Base-by-base conservation (phyloP, 306 rosid species). In the Adenanthera pavonina region DNA sequence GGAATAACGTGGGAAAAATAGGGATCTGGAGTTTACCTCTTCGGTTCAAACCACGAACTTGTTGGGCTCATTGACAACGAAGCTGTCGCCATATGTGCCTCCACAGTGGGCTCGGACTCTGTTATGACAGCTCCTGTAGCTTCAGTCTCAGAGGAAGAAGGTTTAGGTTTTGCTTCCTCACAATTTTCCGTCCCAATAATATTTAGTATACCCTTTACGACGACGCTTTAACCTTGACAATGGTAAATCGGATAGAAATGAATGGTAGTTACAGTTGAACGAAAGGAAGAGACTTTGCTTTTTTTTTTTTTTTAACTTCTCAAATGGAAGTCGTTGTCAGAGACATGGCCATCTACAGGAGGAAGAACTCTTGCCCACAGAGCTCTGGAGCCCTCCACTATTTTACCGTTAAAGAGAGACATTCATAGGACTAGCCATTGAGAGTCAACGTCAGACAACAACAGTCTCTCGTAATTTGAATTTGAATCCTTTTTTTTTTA, bases 11-110 rank as follows among this genome's bases (percentile, higher is more conserved):
- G 3, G 75, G 60, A 77, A 53, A 69, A 57, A 65, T 25, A 25
- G 12, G 51, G 71, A 8, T 9, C 17, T 9, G 0, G 3, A 74
- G 10, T 25, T 51, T 73, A 91, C 96, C 94, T 88, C 62, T 87
- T 91, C 48, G 97, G 96, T 52, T 96, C 88, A 85, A 91, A 90
- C 92, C 96, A 93, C 38, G 96, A 91, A 70, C 86, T 76, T 60
- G 86, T n/a, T 17, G 91, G 82, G 71, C 83, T 81, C 71, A 62
- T 77, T 51, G 87, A 61, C 36, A 94, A 64, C 3, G n/a, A 74
- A 71, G 25, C 56, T 49, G 36, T 80, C 65, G 59, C 81, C 78
- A 69, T 76, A 62, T 75, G 71, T 52, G 77, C 60, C 62, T 82
- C 91, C 81, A 75, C 72, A 56, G 59, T 2, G 52, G 69, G 76